Evolutionary conservation across 495 filamentous ascomycete species (phyloP), one percentile per base, ranked within the genome.

Genomic region (Talaromyces adpressus): DNA sequence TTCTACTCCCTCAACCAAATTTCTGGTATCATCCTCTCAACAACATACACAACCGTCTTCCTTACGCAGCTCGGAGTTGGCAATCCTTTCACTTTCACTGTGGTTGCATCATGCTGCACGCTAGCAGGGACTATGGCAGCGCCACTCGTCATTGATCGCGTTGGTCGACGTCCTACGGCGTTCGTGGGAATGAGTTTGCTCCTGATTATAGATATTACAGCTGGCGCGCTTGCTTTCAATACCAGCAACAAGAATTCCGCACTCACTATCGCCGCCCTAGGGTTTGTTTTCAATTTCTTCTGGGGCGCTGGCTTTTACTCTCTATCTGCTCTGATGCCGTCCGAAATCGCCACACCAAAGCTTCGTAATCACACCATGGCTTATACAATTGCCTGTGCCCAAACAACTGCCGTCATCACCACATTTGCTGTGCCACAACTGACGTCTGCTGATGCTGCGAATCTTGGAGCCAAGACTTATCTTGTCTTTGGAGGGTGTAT

Each of bases 1-100:
- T 77, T 77, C 63, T 77, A 68, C 61, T 76, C 72, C 8, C 62
- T 77, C n/a, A 76, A 77, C 29, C 75, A 77, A 32, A 67, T 77
- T 3, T 77, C 75, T 11, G 75, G 75, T 20, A 45, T 77, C 39
- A 76, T 77, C 20, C 68, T 77, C 16, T 77, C 75, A 12, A 77
- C 75, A 0, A 77, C 75, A 2, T 77, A 77, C 34, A 68, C 71
- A 4, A 76, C 73, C 0, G 69, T 76, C 23, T 77, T 77, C 54
- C 72, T 77, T 14, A 70, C 68, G 6, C 64, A 75, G 27, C 32
- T 77, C 16, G 73, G 72, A 2, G 62, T 73, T 29, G 67, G 59
- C 2, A 63, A 76, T 30, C 45, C 71, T 8, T 77, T 77, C 63
- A 61, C 71, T 0, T 61, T 75, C 34, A 77, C 75, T 0, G 69